phyloP scores from a whole-genome alignment of 164 flowering plant species.

The Magnolia kwangsiensis region DNA sequence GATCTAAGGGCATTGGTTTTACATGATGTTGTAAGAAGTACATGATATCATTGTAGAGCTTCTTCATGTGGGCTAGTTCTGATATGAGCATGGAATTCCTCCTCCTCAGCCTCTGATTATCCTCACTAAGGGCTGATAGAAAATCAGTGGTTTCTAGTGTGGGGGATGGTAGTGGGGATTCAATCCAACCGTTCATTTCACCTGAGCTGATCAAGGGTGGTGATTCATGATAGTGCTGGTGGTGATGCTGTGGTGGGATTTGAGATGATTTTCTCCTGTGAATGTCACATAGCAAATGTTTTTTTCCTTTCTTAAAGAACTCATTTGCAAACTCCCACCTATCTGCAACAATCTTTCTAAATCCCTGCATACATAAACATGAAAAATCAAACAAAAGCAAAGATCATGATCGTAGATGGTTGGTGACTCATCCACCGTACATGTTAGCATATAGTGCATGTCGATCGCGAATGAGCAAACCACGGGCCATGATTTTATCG shows the following conservation, averaged over 20 bases:
- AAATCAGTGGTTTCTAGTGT: conserved; percentile 14
- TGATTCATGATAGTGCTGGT: conserved; percentile 16
- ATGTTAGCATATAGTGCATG: too few species aligned
- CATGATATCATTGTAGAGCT: conserved; percentile 59
- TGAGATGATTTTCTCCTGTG: conserved; percentile 49
- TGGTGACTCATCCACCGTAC: too few species aligned
- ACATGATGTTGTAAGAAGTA: conserved; percentile 63
- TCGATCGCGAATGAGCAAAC: too few species aligned
- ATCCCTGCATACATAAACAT: conserved; percentile 34
- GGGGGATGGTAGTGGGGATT: conserved; percentile 16
- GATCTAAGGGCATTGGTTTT: conserved; percentile 25
- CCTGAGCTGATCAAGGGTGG: conserved; percentile 19
- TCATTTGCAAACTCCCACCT: conserved; percentile 69
- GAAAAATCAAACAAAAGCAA: background rate
- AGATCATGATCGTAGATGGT: too few species aligned
- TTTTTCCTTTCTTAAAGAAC: conserved; percentile 45
- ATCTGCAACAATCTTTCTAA: conserved; percentile 52
- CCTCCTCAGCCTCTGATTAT: conserved; percentile 40
- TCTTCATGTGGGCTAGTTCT: conserved; percentile 60
- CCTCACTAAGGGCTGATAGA: conserved; percentile 38
- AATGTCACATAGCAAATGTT: conserved; percentile 45
- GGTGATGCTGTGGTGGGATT: conserved; percentile 23
- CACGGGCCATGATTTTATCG: too few species aligned
- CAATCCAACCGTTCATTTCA: conserved; percentile 20
- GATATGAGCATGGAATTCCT: conserved; percentile 55